These are phyloP conservation scores for Thermothelomyces thermophilus DNA, from an alignment of 2,329 filamentous ascomycete genomes.

Conservation along the genomic window DNA sequence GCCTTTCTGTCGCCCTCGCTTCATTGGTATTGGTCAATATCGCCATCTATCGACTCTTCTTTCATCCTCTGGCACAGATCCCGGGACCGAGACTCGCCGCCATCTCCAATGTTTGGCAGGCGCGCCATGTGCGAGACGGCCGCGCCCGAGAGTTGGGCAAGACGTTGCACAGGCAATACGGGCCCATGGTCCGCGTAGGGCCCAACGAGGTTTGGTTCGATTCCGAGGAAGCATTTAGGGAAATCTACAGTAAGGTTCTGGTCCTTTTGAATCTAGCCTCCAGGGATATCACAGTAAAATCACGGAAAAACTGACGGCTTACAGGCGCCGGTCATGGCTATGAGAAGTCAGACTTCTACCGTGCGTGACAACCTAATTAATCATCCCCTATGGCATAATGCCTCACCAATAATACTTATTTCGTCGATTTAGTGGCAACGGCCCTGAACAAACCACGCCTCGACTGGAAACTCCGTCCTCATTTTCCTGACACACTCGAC, in stretches of 20 bases:
- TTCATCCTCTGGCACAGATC: slow-evolving; percentile 40
- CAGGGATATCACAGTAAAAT: too few species aligned
- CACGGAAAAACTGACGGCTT: not conserved
- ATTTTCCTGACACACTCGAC: slow-evolving; percentile 42
- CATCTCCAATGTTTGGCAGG: slow-evolving; percentile 43
- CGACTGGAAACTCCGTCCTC: slow-evolving; percentile 32
- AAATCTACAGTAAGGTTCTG: slow-evolving; percentile 38
- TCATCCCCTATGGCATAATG: too few species aligned
- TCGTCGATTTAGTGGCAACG: slow-evolving; percentile 41
- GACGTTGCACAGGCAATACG: slow-evolving; percentile 41
- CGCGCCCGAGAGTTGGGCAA: slow-evolving; percentile 36
- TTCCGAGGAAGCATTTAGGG: slow-evolving; percentile 40
- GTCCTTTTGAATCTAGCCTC: not conserved
- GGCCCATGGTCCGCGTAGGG: slow-evolving; percentile 45
- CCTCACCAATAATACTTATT: too few species aligned
- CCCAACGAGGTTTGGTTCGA: slow-evolving; percentile 50
- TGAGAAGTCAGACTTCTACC: slow-evolving; percentile 48
- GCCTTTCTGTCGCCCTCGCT: not conserved
- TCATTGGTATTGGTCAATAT: slow-evolving; percentile 1
- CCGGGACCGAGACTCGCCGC: slow-evolving; percentile 44
- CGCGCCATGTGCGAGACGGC: slow-evolving; percentile 39
- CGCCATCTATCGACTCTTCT: slow-evolving; percentile 33
- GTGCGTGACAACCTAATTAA: slow-evolving; percentile 29
- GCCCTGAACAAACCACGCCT: slow-evolving; percentile 38
- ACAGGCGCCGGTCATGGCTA: slow-evolving; percentile 41